phyloP scores from a whole-genome alignment of 2,329 filamentous ascomycete species.

The Ceratocystis cubensis region DNA sequence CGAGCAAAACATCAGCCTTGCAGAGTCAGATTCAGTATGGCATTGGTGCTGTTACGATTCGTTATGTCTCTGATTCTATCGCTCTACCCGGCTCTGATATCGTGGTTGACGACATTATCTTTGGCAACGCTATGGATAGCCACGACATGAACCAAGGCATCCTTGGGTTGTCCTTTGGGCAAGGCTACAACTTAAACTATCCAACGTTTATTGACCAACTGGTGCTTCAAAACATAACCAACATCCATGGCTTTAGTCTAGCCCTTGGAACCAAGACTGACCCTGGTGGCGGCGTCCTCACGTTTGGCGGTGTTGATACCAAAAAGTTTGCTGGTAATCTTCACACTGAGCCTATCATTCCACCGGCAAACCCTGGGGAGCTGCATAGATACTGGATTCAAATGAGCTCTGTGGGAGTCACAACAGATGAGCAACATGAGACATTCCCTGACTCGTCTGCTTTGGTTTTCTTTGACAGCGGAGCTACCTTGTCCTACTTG shows the following conservation, averaged over 20 bases:
- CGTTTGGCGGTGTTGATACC: slow-evolving; percentile 38
- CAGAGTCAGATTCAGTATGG: slow-evolving; percentile 26
- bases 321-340: slow-evolving; percentile 33
- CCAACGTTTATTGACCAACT: slow-evolving; percentile 27
- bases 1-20: slow-evolving; percentile 21
- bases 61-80: slow-evolving; percentile 27
- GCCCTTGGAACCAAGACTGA: slow-evolving; percentile 27
- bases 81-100: slow-evolving; percentile 25
- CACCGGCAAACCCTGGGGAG: slow-evolving; percentile 24
- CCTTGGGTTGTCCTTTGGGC: slow-evolving; percentile 28
- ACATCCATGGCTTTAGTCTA: slow-evolving; percentile 27
- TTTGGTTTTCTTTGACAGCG: slow-evolving; percentile 49
- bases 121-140: slow-evolving; percentile 27
- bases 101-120: slow-evolving; percentile 25
- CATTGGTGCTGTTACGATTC: slow-evolving; percentile 25
- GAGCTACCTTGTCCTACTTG: slow-evolving; percentile 54
- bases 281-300: slow-evolving; percentile 26
- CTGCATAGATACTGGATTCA: slow-evolving; percentile 33
- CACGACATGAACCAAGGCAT: slow-evolving; percentile 27
- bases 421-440: slow-evolving; percentile 24
- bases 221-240: slow-evolving; percentile 25
- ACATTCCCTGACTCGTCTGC: slow-evolving; percentile 28
- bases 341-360: slow-evolving; percentile 25
- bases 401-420: slow-evolving; percentile 30
- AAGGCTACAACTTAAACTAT: slow-evolving; percentile 25